Evolutionary conservation across 1,139 yeast species (phyloP).

Genomic region (Debaryomyces fabryi): DNA sequence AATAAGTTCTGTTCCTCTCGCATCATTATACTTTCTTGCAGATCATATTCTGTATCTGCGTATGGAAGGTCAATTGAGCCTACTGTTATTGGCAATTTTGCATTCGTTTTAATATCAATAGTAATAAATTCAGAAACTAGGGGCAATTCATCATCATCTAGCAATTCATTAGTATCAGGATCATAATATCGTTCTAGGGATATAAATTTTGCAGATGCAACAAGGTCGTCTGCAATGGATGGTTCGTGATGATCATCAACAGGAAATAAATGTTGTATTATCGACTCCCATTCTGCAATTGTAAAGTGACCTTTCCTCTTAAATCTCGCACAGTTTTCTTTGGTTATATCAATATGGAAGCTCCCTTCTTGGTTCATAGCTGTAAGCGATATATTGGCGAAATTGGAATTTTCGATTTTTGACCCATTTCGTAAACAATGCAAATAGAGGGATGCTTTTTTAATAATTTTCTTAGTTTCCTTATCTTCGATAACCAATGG

Average conservation of each 20-base stretch:
- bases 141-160: constrained; percentile 20
- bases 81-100: constrained; percentile 27
- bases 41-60: constrained; percentile 12
- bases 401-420: constrained; percentile 13
- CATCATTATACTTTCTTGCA: constrained; percentile 10
- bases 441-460: constrained; percentile 19
- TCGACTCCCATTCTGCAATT: constrained; percentile 9
- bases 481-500: constrained; percentile 27
- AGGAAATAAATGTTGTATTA: constrained; percentile 10
- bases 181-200: constrained; percentile 19
- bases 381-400: constrained; percentile 19
- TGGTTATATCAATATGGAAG: constrained; percentile 16
- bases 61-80: constrained; percentile 25
- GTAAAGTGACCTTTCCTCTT: constrained; percentile 9
- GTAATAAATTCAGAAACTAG: constrained; percentile 14
- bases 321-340: constrained; percentile 5
- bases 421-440: constrained; percentile 9
- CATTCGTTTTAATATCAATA: constrained; percentile 26
- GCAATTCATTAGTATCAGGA: constrained; percentile 18
- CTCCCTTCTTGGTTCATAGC: constrained; percentile 25
- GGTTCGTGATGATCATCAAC: not conserved
- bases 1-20: constrained; percentile 23
- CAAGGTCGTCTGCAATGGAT: not conserved
- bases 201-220: constrained; percentile 9
- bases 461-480: constrained; percentile 18